These are phyloP conservation scores for Paramecium primaurelia DNA, from an alignment of 73 alveolate species.

Conservation along the genomic window DNA sequence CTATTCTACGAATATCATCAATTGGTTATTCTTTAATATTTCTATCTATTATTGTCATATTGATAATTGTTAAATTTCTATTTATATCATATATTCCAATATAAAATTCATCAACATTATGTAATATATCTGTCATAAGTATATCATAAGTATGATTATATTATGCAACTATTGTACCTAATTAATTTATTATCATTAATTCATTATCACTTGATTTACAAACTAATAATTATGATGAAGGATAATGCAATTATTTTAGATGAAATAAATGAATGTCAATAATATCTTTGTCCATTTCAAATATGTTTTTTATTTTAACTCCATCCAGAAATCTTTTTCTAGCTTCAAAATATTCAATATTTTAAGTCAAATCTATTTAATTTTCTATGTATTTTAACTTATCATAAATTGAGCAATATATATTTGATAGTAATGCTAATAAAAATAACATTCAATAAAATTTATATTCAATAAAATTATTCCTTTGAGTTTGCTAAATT, in stretches of 20 bases:
- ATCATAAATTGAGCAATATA: background rate
- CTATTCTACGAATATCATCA: conserved; percentile 4
- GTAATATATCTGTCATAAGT: background rate
- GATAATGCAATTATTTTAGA: background rate
- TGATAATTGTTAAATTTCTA: background rate
- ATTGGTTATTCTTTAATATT: background rate
- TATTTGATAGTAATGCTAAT: background rate
- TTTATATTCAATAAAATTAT: background rate
- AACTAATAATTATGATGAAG: background rate
- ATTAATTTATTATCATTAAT: background rate
- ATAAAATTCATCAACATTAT: background rate
- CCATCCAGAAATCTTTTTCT: conserved; percentile 24
- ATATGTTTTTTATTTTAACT: background rate
- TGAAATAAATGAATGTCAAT: conserved; percentile 8
- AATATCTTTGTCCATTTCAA: background rate
- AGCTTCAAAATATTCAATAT: conserved; percentile 24
- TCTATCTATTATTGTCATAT: background rate
- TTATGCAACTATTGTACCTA: conserved; percentile 1
- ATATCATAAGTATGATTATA: background rate
- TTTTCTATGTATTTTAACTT: background rate
- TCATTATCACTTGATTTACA: background rate
- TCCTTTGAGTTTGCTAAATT: background rate
- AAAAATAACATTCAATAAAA: background rate
- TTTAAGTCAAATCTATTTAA: background rate
- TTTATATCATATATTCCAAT: conserved; percentile 15